Base-by-base conservation (phyloP, 345 rosid species). In the Eucalyptus globulus region DNA sequence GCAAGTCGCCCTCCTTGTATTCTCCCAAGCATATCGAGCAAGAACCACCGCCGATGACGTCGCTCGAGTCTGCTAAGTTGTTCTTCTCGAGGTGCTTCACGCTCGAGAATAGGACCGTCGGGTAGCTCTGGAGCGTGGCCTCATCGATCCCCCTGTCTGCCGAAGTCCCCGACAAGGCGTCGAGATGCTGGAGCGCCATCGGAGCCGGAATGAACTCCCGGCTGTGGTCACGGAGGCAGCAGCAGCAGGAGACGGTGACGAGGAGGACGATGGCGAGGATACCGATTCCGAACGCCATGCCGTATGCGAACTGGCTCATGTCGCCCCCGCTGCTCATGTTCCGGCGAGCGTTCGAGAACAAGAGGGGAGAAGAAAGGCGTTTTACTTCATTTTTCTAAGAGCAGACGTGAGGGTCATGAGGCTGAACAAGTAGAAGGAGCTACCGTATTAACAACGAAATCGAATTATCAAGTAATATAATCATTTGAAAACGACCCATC, bases 21-120 rank as follows among this genome's bases (percentile, higher is more conserved):
- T 90, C 91, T 44, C 51, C 91, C 87, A 90, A 50, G 67, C 91
- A 90, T 9, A 90, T 90, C n/a, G 91, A 29, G 86, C 91, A 90
- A 37, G 89, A 54, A 29, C 87, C 89, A 7, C 81, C 65, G 47
- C 65, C 89, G 26, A 37, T 11, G 3, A 11, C 83, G 11, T 37
- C 27, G 47, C 45, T 76, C 83, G 45, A 37, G 14, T 37, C 47
- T 44, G 47, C 83, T 11, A 21, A 37, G 83, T 11, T 37, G 47
- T 21, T 76, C 83, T 76, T 76, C 31, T 60, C 44, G 34, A 49
- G 80, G 80, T 34, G 45, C 91, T 87, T 90, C 67, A 8, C 69
- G 44, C 62, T 60, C 21, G 91, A 87, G 87, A 87, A 90, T 29
- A 86, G 49, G 65, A 90, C 72, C 87, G 88, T 87, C 8, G 89